Conservation (phyloP, 805 yeast genomes). For the Jamesozyma jinghongensis region DNA sequence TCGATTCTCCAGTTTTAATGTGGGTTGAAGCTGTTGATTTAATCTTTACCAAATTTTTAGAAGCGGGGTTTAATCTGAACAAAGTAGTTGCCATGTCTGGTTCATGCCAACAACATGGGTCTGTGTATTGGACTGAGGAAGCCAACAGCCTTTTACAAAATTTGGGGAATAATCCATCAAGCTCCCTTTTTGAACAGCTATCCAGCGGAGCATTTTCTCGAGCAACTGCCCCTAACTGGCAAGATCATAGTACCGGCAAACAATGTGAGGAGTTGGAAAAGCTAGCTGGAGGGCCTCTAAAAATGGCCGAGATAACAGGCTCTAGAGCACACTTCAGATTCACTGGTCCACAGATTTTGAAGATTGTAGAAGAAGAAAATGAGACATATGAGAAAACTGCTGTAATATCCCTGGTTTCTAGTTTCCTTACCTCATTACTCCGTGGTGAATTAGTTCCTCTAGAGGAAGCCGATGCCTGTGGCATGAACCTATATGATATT, state of each 20-base stretch:
- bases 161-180: constrained; percentile 25
- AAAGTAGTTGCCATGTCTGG: constrained; percentile 65
- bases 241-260: constrained; percentile 75
- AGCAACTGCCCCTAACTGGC: constrained; percentile 82
- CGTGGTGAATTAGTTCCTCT: constrained; percentile 53
- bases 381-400: constrained; percentile 46
- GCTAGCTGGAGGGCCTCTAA: constrained; percentile 47
- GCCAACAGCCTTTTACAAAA: constrained; percentile 36
- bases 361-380: constrained; percentile 46
- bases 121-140: constrained; percentile 62
- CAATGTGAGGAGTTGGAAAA: constrained; percentile 57
- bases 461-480: constrained; percentile 86
- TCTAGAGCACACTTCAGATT: constrained; percentile 83
- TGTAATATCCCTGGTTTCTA: constrained; percentile 66
- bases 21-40: constrained; percentile 80
- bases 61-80: constrained; percentile 47
- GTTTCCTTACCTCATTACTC: constrained; percentile 64
- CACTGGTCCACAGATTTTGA: constrained; percentile 87
- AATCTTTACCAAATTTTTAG: constrained; percentile 43
- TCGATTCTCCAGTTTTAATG: constrained; percentile 77
- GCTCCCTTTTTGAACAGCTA: constrained; percentile 40
- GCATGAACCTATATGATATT: constrained; percentile 82
- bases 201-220: constrained; percentile 47
- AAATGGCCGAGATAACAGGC: constrained; percentile 63
- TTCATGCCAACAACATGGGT: constrained; percentile 89